phyloP scores from a whole-genome alignment of 1,284 basidiomycete genomes.

The Microstroma glucosiphilum region DNA sequence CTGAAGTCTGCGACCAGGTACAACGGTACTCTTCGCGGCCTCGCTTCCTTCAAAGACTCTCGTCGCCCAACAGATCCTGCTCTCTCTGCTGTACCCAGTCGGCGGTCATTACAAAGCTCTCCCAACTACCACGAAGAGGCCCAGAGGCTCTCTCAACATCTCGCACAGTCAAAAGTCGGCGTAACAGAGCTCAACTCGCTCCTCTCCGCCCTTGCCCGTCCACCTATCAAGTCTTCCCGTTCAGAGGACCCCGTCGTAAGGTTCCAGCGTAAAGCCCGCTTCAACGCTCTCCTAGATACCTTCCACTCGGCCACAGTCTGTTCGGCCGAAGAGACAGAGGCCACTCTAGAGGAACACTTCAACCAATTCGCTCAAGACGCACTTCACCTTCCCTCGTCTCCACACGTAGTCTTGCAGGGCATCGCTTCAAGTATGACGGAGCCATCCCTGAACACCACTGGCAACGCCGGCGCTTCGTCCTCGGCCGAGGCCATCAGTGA shows the following conservation, averaged over 20 bases:
- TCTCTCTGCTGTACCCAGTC: too few species aligned
- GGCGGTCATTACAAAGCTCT: background rate
- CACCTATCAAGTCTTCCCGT: slow-evolving; percentile 14
- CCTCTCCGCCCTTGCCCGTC: slow-evolving; percentile 22
- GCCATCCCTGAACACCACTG: slow-evolving; percentile 16
- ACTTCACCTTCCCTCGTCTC: slow-evolving; percentile 17
- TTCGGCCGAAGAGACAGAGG: background rate
- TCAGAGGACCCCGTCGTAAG: slow-evolving; percentile 22
- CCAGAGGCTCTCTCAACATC: background rate
- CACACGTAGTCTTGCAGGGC: slow-evolving; percentile 31
- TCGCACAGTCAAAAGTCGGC: slow-evolving; percentile 12
- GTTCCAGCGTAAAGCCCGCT: slow-evolving; percentile 23
- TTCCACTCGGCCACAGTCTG: slow-evolving; percentile 34
- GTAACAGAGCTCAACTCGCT: slow-evolving; percentile 26
- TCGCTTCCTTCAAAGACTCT: too few species aligned
- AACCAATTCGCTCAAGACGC: slow-evolving; percentile 16
- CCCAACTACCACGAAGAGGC: background rate
- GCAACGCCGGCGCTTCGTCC: background rate
- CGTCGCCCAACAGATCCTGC: too few species aligned
- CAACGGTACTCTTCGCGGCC: too few species aligned
- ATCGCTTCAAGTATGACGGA: slow-evolving; percentile 33
- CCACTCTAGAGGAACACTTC: slow-evolving; percentile 22
- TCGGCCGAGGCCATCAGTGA: slow-evolving; percentile 19
- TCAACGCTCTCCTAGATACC: slow-evolving; percentile 29
- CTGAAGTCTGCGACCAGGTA: too few species aligned